These are phyloP conservation scores for Sporothrix dimorphospora DNA, from an alignment of 2,329 filamentous ascomycete species.

Conservation along the genomic window DNA sequence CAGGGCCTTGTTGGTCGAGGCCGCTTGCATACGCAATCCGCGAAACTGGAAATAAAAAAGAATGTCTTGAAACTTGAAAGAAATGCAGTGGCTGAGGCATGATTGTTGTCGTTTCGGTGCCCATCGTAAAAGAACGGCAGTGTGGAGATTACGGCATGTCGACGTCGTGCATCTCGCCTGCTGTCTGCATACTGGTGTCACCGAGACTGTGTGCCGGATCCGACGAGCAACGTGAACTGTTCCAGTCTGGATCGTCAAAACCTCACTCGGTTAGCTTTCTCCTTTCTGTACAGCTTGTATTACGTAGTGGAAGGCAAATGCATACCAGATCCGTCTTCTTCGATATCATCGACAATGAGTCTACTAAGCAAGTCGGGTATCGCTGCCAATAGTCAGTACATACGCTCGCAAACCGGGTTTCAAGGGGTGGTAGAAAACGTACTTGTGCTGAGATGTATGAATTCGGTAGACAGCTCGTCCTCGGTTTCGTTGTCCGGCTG, in stretches of 20 bases:
- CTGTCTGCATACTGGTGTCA: constrained; percentile 50
- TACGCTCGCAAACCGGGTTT: constrained; percentile 31
- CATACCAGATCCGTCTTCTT: constrained; percentile 64
- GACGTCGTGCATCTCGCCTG: constrained; percentile 44
- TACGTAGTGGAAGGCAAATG: constrained; percentile 35
- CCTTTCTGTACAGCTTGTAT: background rate
- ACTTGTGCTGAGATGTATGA: constrained; percentile 45
- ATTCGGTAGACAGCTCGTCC: constrained; percentile 40
- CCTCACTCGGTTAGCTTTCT: constrained; percentile 21
- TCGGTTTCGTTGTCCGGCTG: constrained; percentile 32
- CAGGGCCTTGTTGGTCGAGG: background rate
- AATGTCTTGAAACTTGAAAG: background rate
- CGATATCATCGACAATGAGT: constrained; percentile 60
- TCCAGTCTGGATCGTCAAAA: constrained; percentile 52
- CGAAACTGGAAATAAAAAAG: background rate
- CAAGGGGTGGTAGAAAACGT: constrained; percentile 11
- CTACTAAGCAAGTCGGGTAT: constrained; percentile 55
- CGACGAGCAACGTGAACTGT: constrained; percentile 58
- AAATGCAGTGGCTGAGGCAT: background rate
- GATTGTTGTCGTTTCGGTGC: background rate
- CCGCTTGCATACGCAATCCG: background rate
- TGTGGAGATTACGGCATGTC: constrained; percentile 29
- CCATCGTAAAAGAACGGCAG: background rate
- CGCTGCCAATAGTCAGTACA: constrained; percentile 42
- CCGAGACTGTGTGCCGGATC: constrained; percentile 57